Evolutionary conservation across 2,329 filamentous ascomycete species (phyloP), one percentile per base, ranked within the genome.

Genomic region (Aspergillus neoniger): DNA sequence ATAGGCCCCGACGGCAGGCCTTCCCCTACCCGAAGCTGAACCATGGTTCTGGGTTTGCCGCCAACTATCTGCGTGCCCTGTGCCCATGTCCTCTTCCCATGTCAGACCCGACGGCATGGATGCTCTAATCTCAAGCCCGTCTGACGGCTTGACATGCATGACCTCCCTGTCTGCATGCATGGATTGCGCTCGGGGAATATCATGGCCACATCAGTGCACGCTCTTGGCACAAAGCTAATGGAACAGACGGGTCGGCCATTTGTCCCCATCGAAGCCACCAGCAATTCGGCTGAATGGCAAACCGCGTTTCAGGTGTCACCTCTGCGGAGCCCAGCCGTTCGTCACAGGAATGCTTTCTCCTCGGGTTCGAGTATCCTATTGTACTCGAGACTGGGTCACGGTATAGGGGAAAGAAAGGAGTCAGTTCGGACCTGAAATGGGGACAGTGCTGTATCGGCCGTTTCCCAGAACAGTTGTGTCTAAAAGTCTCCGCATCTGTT

Each of bases 1-100:
- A 62, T 52, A 60, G 57, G 59, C 52, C 58, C 59, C 63, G 63
- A 59, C 51, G 60, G 58, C 39, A 58, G 58, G 51, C 55, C 58
- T 65, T 55, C 63, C 50, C 64, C 66, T 69, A 71, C 69, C 70
- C 69, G 68, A 65, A 52, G 17, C 43, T 67, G 73, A 75, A 75
- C 73, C 73, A 70, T 73, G 72, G 72, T 66, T 67, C 70, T 73
- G 73, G 73, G 71, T 67, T 72, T 60, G 57, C 54, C 65, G 60
- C 55, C 66, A 67, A 68, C 57, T 62, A 44, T 50, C 51, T 57
- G 51, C 36, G 28, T 38, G 41, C 49, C 47, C 39, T 54, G 59
- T 62, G 23, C 52, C 38, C 41, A 48, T 53, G 39, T 43, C 44
- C 53, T 54, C 32, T 57, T 36, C 57, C 41, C 43, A 60, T 55